Conservation (phyloP, 768 basidiomycete species). For the Boletus subcaerulescens region DNA sequence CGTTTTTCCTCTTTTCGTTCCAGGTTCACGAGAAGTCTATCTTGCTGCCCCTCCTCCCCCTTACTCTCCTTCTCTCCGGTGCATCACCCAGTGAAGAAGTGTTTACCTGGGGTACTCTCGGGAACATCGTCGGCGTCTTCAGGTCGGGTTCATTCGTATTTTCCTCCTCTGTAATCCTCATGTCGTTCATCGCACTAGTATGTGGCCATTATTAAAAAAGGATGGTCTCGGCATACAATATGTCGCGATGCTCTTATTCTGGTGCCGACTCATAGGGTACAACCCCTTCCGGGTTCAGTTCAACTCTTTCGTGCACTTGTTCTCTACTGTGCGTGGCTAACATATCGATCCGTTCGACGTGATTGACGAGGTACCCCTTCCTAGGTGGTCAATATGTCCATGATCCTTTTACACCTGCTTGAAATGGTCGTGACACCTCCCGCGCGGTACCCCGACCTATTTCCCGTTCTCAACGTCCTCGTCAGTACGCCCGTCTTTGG, state of each 20-base stretch:
- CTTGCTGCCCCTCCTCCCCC: conserved; percentile 78
- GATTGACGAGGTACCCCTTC: not conserved
- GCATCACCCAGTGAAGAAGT: conserved; percentile 27
- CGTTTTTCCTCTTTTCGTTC: conserved; percentile 96
- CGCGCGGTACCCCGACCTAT: conserved; percentile 79
- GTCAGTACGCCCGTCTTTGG: conserved; percentile 78
- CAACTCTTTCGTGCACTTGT: conserved; percentile 46
- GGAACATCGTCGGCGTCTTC: conserved; percentile 84
- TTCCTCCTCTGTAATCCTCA: not conserved
- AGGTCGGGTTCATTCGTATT: conserved; percentile 50
- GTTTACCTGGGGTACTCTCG: conserved; percentile 33
- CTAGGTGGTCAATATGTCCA: conserved; percentile 55
- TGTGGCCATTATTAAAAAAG: conserved; percentile 85
- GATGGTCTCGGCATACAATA: conserved; percentile 81
- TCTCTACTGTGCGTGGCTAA: conserved; percentile 47
- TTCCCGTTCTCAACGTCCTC: conserved; percentile 79
- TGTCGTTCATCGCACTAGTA: conserved; percentile 49
- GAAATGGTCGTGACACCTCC: conserved; percentile 67
- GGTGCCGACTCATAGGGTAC: conserved; percentile 83
- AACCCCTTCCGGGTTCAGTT: conserved; percentile 53
- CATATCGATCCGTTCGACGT: not conserved
- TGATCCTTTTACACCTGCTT: conserved; percentile 55
- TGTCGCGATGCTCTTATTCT: conserved; percentile 59
- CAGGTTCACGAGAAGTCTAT: conserved; percentile 97
- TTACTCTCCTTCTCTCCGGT: conserved; percentile 70